Conservation (phyloP, 2,329 filamentous ascomycete species). For the Trichoderma sp. region DNA sequence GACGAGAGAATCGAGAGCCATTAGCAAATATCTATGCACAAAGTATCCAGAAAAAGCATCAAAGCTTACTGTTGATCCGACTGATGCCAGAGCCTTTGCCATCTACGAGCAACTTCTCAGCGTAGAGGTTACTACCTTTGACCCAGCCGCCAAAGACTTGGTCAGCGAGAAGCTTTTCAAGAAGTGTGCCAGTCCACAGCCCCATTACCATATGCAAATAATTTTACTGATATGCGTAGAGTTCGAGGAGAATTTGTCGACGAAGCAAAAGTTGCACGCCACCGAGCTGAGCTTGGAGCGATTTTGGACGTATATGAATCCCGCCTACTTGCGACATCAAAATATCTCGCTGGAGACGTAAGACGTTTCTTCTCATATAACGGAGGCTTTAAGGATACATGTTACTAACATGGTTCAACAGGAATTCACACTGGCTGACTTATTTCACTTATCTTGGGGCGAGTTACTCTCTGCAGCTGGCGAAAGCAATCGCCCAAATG, state of each 20-base stretch:
- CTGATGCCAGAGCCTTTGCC: background rate
- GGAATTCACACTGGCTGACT: background rate
- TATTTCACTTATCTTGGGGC: background rate
- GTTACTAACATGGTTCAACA: background rate
- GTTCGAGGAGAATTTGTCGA: background rate
- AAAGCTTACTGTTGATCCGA: background rate
- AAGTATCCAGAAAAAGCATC: no score
- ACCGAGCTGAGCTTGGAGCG: background rate
- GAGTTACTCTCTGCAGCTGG: background rate
- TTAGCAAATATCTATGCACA: no score
- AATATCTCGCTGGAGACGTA: background rate
- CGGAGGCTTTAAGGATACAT: background rate
- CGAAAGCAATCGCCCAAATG: background rate
- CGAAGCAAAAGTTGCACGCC: background rate
- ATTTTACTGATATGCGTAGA: background rate
- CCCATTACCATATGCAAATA: background rate
- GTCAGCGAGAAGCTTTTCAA: background rate
- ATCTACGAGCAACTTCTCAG: background rate
- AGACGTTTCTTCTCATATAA: background rate
- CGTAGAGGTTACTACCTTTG: background rate
- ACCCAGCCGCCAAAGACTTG: background rate
- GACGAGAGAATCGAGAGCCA: no score
- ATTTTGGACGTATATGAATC: background rate
- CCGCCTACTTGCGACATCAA: background rate
- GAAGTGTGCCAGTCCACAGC: background rate